phyloP scores from a whole-genome alignment of 2,329 filamentous ascomycete species.

The Diatrype stigma region DNA sequence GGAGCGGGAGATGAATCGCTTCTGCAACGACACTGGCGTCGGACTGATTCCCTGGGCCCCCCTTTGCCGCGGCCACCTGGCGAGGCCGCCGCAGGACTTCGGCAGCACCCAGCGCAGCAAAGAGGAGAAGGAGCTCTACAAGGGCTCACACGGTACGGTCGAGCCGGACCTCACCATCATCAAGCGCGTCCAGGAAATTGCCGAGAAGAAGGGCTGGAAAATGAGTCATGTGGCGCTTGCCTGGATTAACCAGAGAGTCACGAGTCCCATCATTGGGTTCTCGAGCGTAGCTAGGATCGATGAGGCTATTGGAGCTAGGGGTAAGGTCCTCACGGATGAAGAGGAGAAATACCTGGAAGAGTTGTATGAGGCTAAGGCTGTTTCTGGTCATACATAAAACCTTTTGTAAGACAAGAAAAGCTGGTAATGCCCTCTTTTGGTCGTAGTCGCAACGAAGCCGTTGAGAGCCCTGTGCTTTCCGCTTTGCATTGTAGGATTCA shows the following conservation, averaged over 20 bases:
- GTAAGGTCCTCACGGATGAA: slow-evolving; percentile 49
- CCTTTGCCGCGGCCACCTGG: slow-evolving; percentile 33
- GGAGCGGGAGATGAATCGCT: slow-evolving; percentile 41
- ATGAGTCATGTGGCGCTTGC: slow-evolving; percentile 63
- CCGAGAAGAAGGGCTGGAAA: slow-evolving; percentile 51
- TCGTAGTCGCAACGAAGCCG: no score
- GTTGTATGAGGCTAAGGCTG: slow-evolving; percentile 51
- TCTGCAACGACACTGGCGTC: slow-evolving; percentile 37
- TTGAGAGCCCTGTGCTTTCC: no score
- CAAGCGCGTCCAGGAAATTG: slow-evolving; percentile 52
- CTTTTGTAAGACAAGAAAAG: no score
- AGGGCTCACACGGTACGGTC: slow-evolving; percentile 28
- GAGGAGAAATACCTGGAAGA: slow-evolving; percentile 61
- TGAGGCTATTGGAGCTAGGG: slow-evolving; percentile 48
- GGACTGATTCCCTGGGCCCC: slow-evolving; percentile 39
- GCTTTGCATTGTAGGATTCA: no score
- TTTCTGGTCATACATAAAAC: slow-evolving; percentile 38
- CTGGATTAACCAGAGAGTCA: slow-evolving; percentile 53
- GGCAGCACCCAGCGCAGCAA: slow-evolving; percentile 26
- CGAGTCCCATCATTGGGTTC: slow-evolving; percentile 59
- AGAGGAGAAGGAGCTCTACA: slow-evolving; percentile 35
- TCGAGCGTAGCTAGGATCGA: slow-evolving; percentile 56
- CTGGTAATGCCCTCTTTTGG: no score
- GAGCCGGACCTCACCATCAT: slow-evolving; percentile 37
- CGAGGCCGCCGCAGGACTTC: slow-evolving; percentile 27